Evolutionary conservation across 768 basidiomycete species (phyloP), one percentile per base, ranked within the genome.

Genomic region (Lentinula lateritia): DNA sequence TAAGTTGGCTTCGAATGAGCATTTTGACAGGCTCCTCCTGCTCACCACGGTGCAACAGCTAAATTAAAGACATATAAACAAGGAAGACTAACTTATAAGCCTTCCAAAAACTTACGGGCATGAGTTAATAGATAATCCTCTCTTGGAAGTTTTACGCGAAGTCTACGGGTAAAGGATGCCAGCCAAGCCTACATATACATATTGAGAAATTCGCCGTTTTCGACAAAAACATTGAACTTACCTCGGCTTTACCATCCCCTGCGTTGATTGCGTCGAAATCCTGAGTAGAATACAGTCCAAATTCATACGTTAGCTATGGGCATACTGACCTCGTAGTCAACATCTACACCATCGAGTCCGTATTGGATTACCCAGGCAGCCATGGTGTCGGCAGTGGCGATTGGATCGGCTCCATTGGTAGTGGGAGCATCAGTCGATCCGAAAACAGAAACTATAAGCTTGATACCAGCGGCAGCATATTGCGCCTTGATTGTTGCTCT

Each of bases 281-380:
- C 83, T 87, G 60, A 28, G 35, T 35, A 56, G 6, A 50, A 53
- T 50, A 45, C 7, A 9, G 38, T 9, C 13, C 38, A 13, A 39
- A 39, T 13, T 66, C 0, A 62, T 7, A 46, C 16, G 28, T 48
- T 9, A 13, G 28, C 42, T 63, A 32, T 6, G 20, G 34, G 43
- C 7, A 23, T 32, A 61, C 54, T 60, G 39, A 78, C 79, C 75
- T 86, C 88, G 66, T 89, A 90, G 70, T 90, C 88, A 39, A 92
- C 84, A 68, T 90, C 88, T 28, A 89, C 82, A 52, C 89, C 89
- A 65, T 90, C 88, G 16, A 90, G 72, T 52, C 75, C 71, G 61
- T 79, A 87, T 66, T 83, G 65, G 61, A 80, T 83, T 8, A 90
- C 88, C 76, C 79, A 91, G 12, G 79, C 79, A 0, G 88, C 87